A percentile compares a stretch with the other conserved stretches of the same genome.
phyloP scores from a whole-genome alignment of 768 basidiomycete genomes.

The Hypsizygus marmoreus region DNA sequence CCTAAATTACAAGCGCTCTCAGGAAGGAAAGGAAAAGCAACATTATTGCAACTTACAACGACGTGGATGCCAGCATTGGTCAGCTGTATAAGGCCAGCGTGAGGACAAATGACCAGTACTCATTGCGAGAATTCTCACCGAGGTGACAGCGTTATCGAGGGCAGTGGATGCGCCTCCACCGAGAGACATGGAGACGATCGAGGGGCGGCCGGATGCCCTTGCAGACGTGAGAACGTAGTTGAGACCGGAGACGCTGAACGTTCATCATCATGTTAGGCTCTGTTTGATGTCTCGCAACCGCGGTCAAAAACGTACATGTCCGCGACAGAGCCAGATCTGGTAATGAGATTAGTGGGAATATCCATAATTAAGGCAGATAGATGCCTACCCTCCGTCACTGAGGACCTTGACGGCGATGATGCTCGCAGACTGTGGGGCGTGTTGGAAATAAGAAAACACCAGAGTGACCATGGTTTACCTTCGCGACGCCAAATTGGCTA shows the following conservation, averaged over 20 bases:
- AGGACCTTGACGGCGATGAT: constrained; percentile 18
- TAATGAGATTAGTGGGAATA: no score
- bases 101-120: not conserved
- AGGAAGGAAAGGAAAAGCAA: not conserved
- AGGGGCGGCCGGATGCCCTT: not conserved
- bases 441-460: no score
- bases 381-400: constrained; percentile 10
- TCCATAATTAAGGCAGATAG: no score
- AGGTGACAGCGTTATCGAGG: constrained; percentile 3
- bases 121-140: constrained; percentile 1
- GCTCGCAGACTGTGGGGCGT: no score
- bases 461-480: no score
- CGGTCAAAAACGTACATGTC: no score
- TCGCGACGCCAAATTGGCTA: constrained; percentile 34
- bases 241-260: constrained; percentile 4
- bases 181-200: constrained; percentile 2
- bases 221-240: constrained; percentile 1
- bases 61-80: constrained; percentile 4
- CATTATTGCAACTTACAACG: not conserved
- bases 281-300: no score
- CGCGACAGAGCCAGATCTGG: no score
- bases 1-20: no score
- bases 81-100: not conserved
- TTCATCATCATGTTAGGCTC: not conserved
- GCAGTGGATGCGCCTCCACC: constrained; percentile 2